Evolutionary conservation across 352 stramenopile genomes (phyloP).

Genomic region (Pythium phragmiticola): DNA sequence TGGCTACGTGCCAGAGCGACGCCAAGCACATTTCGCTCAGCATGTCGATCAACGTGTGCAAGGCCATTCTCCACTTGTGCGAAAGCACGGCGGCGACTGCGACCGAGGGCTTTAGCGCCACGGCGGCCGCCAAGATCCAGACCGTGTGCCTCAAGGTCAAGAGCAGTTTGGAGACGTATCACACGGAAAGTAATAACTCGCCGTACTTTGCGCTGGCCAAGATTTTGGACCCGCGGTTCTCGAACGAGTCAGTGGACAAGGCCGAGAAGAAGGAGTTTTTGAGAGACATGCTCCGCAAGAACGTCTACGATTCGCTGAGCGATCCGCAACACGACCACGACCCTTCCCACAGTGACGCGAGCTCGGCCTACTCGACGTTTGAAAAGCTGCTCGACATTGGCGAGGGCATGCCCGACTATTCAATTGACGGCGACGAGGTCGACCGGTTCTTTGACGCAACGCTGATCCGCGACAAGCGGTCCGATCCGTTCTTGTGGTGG

Average conservation of each 20-base stretch:
- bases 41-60: constrained; percentile 80
- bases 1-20: constrained; percentile 76
- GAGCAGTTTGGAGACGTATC: constrained; percentile 61
- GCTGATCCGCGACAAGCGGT: constrained; percentile 77
- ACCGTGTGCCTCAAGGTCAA: constrained; percentile 78
- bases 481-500: constrained; percentile 80
- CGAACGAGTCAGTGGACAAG: constrained; percentile 80
- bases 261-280: constrained; percentile 72
- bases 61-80: constrained; percentile 73
- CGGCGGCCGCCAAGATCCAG: constrained; percentile 61
- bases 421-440: constrained; percentile 75
- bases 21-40: constrained; percentile 79
- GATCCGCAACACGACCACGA: constrained; percentile 57
- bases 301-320: constrained; percentile 59
- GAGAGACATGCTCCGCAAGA: constrained; percentile 72
- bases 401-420: constrained; percentile 73
- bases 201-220: constrained; percentile 74
- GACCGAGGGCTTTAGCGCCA: constrained; percentile 49
- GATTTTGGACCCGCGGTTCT: constrained; percentile 77
- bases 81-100: constrained; percentile 63
- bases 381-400: constrained; percentile 82
- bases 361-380: constrained; percentile 75
- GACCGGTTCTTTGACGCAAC: constrained; percentile 84
- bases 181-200: constrained; percentile 57
- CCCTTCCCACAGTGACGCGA: constrained; percentile 53